These are phyloP conservation scores for Camptophora hylomeconis DNA, from an alignment of 2,329 filamentous ascomycete species.

Conservation along the genomic window DNA sequence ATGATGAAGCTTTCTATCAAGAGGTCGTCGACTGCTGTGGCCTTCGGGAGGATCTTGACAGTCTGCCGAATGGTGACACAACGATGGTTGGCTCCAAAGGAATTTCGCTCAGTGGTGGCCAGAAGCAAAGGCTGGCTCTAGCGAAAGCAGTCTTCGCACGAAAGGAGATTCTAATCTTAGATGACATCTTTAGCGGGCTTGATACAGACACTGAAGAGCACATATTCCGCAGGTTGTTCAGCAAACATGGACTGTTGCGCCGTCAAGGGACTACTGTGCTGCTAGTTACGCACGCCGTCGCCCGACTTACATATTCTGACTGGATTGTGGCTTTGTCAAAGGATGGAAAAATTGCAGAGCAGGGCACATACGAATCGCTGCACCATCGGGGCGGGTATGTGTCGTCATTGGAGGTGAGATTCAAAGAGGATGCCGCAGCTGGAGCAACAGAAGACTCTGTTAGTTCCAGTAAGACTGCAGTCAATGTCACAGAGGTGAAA, in stretches of 20 bases:
- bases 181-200: constrained; percentile 30
- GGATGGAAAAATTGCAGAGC: constrained; percentile 25
- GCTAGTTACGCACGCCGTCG: constrained; percentile 18
- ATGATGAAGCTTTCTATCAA: constrained; percentile 12
- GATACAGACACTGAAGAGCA: constrained; percentile 24
- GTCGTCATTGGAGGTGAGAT: constrained; percentile 25
- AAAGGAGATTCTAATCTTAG: constrained; percentile 28
- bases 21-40: constrained; percentile 13
- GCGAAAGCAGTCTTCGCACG: constrained; percentile 31
- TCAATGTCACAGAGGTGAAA: too few relatives aligned
- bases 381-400: constrained; percentile 27
- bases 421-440: too few relatives aligned
- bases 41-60: constrained; percentile 11
- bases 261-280: constrained; percentile 19
- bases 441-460: too few relatives aligned
- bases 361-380: constrained; percentile 26
- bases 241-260: constrained; percentile 17
- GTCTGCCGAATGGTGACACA: constrained; percentile 25
- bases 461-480: too few relatives aligned
- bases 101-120: constrained; percentile 34
- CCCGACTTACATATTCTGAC: constrained; percentile 28
- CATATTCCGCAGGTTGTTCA: constrained; percentile 22
- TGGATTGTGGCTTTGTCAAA: constrained; percentile 27
- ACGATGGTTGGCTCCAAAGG: constrained; percentile 35
- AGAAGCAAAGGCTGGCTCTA: constrained; percentile 24